Conservation (phyloP, 1,139 yeast species). For the Yamadazyma trypodendri region DNA sequence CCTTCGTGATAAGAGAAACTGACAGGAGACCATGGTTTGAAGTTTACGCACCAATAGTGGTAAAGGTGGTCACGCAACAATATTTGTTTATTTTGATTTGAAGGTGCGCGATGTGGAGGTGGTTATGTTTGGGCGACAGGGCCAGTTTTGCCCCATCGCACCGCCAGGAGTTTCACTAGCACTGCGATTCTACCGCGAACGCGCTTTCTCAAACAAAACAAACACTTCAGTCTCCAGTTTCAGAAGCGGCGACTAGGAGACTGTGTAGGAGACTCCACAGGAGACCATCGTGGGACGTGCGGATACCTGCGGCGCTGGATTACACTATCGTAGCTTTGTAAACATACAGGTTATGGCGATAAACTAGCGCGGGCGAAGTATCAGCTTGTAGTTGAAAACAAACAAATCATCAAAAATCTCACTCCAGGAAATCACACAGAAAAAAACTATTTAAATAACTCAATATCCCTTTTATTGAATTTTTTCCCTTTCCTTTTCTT, state of each 20-base stretch:
- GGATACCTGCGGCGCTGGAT: neutral
- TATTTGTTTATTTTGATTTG: slow-evolving; percentile 1
- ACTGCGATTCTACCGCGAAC: neutral
- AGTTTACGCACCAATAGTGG: slow-evolving; percentile 2
- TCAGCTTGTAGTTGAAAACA: slow-evolving; percentile 1
- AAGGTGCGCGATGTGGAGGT: neutral
- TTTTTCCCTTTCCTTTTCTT: slow-evolving; percentile 6
- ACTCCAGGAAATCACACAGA: slow-evolving; percentile 1
- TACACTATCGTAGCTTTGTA: neutral
- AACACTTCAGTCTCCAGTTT: neutral
- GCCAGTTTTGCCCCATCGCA: neutral
- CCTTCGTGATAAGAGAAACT: slow-evolving; percentile 2
- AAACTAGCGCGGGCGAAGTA: neutral
- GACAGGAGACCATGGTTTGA: neutral
- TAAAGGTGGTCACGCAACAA: neutral
- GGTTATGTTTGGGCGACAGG: neutral
- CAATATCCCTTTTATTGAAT: slow-evolving; percentile 12
- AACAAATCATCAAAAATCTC: slow-evolving; percentile 1
- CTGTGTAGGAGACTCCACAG: neutral
- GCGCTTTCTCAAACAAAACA: slow-evolving; percentile 1
- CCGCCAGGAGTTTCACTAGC: neutral
- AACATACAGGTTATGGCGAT: neutral
- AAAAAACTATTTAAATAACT: slow-evolving; percentile 12
- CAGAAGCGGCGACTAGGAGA: neutral
- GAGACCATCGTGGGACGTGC: slow-evolving; percentile 1